These are phyloP conservation scores for Pyrenochaeta sp. DNA, from an alignment of 2,329 filamentous ascomycete species.

Conservation along the genomic window DNA sequence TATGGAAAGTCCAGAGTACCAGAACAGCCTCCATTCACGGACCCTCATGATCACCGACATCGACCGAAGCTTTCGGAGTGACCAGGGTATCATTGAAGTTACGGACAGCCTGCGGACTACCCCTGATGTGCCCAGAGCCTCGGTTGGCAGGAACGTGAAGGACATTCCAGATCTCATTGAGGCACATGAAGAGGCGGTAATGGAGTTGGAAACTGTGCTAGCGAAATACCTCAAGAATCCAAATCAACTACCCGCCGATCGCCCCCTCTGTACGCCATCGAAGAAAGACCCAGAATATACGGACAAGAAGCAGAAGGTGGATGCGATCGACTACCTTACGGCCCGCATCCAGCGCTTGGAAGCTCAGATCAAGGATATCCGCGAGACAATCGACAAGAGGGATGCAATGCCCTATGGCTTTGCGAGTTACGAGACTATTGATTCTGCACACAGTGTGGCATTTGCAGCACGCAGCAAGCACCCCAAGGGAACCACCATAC, in stretches of 20 bases:
- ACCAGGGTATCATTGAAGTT: conserved; percentile 86
- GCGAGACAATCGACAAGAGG: conserved; percentile 82
- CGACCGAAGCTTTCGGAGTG: conserved; percentile 75
- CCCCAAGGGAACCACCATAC: conserved; percentile 78
- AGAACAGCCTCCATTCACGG: conserved; percentile 81
- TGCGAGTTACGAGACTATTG: conserved; percentile 88
- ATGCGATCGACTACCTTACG: conserved; percentile 93
- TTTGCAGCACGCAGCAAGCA: conserved; percentile 82
- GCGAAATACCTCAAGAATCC: conserved; percentile 93
- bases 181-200: conserved; percentile 81
- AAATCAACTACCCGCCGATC: conserved; percentile 74
- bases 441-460: conserved; percentile 87
- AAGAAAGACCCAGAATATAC: conserved; percentile 74
- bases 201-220: conserved; percentile 81
- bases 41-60: conserved; percentile 80
- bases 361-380: conserved; percentile 81
- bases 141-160: conserved; percentile 91
- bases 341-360: conserved; percentile 85
- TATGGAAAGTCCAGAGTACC: conserved; percentile 87
- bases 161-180: conserved; percentile 85
- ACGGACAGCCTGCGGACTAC: conserved; percentile 82
- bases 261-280: conserved; percentile 81
- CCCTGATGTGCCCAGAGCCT: conserved; percentile 78
- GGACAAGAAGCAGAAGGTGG: conserved; percentile 77
- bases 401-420: conserved; percentile 93